Base-by-base conservation (phyloP, 169 alveolate species). In the Blepharisma undulans region DNA sequence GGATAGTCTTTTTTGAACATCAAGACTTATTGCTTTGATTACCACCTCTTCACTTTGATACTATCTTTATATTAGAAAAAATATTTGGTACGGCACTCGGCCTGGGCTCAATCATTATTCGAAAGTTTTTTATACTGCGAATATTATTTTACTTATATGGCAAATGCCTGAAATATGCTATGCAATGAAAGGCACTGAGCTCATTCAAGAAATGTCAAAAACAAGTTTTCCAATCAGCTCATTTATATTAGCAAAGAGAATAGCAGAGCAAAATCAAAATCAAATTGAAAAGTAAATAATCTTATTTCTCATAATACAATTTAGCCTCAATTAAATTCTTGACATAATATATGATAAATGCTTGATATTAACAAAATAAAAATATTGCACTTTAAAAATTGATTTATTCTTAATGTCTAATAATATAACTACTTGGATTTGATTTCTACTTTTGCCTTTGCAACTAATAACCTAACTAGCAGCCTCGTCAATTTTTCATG, bases 401-500 rank as follows among this genome's bases (percentile, higher is more conserved):
- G 7, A 48, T 48, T 48, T 48, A 48, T 10, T 0, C 66, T 10
- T 12, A 48, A 48, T 36, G 7, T 12, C 66, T 48, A 5, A 48
- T 48, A 48, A 48, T 48, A 48, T 48, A 48, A 48, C 14, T 48
- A 48, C 7, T 0, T 5, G 10, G 66, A 48, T 48, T 5, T 48
- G 14, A 48, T 18, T 48, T 18, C 66, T 48, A 48, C 66, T 48
- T 48, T 48, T 5, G 14, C 10, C 66, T 48, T 48, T 48, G 66
- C 66, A 48, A 5, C 66, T 5, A 48, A 48, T 48, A 48, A 5
- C 14, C 10, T 48, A 5, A 48, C 66, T 34, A 82, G 27, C n/a
- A 22, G 27, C 77, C 76, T 59, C 10, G 89, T 86, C 27, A 86
- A 10, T 48, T 86, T 86, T 33, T 86, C 91, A 36, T 86, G 91